Evolutionary conservation across 129 eudicot genomes (phyloP).

Genomic region (Ambrosia trifida): DNA sequence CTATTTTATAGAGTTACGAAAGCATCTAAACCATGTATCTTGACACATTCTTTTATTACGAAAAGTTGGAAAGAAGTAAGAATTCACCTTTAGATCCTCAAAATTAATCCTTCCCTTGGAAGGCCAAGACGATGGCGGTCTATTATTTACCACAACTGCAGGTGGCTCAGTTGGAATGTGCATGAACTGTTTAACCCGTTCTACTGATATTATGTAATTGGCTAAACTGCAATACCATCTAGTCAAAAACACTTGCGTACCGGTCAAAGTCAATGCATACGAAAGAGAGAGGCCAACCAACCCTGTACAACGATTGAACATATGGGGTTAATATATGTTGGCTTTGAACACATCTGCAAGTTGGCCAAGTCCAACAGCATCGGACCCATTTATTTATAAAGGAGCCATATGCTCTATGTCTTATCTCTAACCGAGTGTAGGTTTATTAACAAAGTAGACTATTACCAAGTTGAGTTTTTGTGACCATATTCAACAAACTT

Average conservation of each 20-base stretch:
- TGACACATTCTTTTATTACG: background rate
- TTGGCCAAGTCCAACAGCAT: too few relatives aligned
- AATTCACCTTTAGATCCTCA: slow-evolving; percentile 58
- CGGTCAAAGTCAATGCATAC: slow-evolving; percentile 61
- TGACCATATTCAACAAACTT: background rate
- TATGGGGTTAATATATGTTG: background rate
- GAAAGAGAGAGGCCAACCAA: slow-evolving; percentile 87
- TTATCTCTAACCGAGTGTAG: too few relatives aligned
- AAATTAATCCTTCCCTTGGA: slow-evolving; percentile 60
- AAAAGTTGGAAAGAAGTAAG: background rate
- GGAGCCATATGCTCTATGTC: too few relatives aligned
- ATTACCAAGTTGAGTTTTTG: background rate
- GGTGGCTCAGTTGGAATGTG: slow-evolving; percentile 77
- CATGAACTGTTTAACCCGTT: slow-evolving; percentile 81
- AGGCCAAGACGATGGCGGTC: slow-evolving; percentile 85
- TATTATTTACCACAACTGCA: slow-evolving; percentile 49
- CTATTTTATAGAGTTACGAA: background rate
- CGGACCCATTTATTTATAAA: too few relatives aligned
- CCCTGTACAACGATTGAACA: slow-evolving; percentile 36
- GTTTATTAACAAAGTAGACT: background rate
- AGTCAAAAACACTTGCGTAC: slow-evolving; percentile 61
- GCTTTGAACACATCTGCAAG: background rate
- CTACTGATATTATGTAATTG: slow-evolving; percentile 64
- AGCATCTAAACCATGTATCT: slow-evolving; percentile 2
- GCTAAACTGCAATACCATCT: slow-evolving; percentile 71